phyloP scores from a whole-genome alignment of 2,329 filamentous ascomycete species.

The Verticillium zaregamsianum region DNA sequence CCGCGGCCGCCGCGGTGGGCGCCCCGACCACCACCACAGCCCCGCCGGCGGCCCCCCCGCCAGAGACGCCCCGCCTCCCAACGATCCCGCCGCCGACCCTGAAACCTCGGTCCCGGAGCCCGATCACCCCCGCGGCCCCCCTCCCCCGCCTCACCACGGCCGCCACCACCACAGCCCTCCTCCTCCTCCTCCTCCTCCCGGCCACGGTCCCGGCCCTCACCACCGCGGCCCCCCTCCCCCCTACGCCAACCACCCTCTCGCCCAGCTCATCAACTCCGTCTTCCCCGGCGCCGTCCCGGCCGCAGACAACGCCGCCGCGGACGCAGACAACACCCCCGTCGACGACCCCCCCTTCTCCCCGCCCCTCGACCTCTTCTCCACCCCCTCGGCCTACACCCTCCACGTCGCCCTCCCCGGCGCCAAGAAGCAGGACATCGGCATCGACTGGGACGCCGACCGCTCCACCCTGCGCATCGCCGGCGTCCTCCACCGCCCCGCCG shows the following conservation, averaged over 20 bases:
- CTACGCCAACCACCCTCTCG: conserved; percentile 9
- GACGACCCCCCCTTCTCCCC: conserved; percentile 49
- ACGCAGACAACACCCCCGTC: conserved; percentile 5
- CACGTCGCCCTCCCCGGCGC: conserved; percentile 76
- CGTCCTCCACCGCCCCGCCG: conserved; percentile 67
- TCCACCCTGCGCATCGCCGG: conserved; percentile 64
- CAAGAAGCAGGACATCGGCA: conserved; percentile 71
- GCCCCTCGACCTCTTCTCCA: conserved; percentile 73
- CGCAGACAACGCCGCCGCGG: conserved; percentile 6
- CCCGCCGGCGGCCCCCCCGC: conserved; percentile 6
- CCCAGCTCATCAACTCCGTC: conserved; percentile 7
- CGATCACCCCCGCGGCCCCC: conserved; percentile 12
- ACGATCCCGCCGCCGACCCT: conserved; percentile 24
- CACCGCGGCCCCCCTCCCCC: conserved; percentile 13
- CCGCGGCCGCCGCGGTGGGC: conserved; percentile 6
- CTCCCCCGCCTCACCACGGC: conserved; percentile 13
- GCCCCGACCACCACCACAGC: conserved; percentile 14
- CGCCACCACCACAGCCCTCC: conserved; percentile 22
- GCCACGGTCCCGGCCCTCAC: conserved; percentile 13
- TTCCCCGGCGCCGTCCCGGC: conserved; percentile 1
- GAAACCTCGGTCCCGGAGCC: conserved; percentile 1
- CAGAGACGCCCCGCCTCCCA: conserved; percentile 12
- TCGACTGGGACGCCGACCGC: conserved; percentile 71
- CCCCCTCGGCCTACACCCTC: conserved; percentile 59
- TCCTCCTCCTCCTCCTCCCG: conserved; percentile 29